Evolutionary conservation across 257 asterid genomes (phyloP), one percentile per base, ranked within the genome.

Genomic region (Fraxinus cuspidata): DNA sequence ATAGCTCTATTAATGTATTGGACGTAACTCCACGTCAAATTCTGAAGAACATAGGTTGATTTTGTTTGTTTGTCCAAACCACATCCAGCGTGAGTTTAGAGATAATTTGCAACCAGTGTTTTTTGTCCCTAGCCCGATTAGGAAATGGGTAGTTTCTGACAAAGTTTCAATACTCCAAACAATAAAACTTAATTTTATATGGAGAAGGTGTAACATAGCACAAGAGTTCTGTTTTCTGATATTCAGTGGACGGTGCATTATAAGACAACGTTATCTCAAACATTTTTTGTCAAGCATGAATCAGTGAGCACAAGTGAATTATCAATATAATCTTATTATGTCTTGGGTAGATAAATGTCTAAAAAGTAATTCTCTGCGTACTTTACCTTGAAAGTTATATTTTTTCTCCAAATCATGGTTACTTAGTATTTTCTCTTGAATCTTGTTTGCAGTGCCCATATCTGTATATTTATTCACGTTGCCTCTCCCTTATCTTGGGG

Each of bases 401-500:
- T 58, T 5, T 5, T 68, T 53, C 71, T 66, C 73, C 15, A 29
- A 21, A 31, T 47, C 10, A 70, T 11, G 71, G 34, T 40, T 47
- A 73, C 58, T 58, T 77, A 9, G 32, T 3, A 13, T 15, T 72
- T 80, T 47, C 58, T 47, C 72, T 75, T 25, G 53, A 7, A 13
- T 80, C 23, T 81, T 6, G 31, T 27, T 4, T 83, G 87, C 85
- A 95, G 99, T 96, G 74, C 98, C 99, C 3, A 77, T 96, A 79
- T 83, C 99, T 0, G 97, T 96, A 63, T 89, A 84, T 82, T 70
- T 96, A 74, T 96, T 96, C 90, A 96, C 99, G 37, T 82, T 92
- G 80, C 98, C 99, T 0, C 78, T 96, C 81, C 99, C 99, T 51
- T 93, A 90, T 86, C 92, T 93, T 34, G 97, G 96, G 18, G 92